Evolutionary conservation across 345 rosid species (phyloP).

Genomic region (Raphanus raphanistrum): DNA sequence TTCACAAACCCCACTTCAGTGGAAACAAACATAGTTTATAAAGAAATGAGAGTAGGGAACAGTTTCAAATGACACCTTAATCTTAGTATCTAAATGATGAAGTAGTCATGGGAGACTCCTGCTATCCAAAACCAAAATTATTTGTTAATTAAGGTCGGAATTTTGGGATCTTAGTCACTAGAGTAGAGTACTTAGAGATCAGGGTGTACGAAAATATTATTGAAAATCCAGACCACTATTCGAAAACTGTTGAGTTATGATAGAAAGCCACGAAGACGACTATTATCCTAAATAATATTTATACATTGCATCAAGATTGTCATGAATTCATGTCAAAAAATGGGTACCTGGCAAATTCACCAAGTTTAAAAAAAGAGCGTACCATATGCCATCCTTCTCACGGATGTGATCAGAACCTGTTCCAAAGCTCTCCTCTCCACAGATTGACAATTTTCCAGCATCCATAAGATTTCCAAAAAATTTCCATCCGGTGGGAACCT

Average conservation of each 20-base stretch:
- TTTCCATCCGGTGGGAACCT: slow-evolving; percentile 98
- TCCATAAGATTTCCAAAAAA: slow-evolving; percentile 92
- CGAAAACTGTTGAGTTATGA: too few relatives aligned
- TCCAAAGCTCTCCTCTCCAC: slow-evolving; percentile 98
- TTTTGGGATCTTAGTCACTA: slow-evolving; percentile 3
- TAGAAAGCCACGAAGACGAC: not conserved
- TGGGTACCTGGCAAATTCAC: not conserved
- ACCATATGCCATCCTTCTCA: slow-evolving; percentile 98
- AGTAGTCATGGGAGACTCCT: not conserved
- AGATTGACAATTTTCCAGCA: slow-evolving; percentile 86
- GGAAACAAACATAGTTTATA: not conserved
- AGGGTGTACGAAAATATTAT: too few relatives aligned
- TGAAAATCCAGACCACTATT: too few relatives aligned
- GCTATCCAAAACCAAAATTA: not conserved
- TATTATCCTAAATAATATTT: slow-evolving; percentile 1
- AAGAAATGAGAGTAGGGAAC: not conserved
- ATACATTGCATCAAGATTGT: slow-evolving; percentile 1
- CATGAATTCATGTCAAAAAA: slow-evolving; percentile 2
- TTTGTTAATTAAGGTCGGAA: not conserved
- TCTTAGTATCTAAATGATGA: not conserved
- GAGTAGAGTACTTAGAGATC: not conserved
- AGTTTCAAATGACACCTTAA: not conserved
- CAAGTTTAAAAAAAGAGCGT: slow-evolving; percentile 32
- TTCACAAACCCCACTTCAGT: not conserved
- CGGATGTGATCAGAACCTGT: slow-evolving; percentile 97